These are phyloP conservation scores for Lagenidium giganteum DNA, from an alignment of 352 stramenopile species.

Conservation along the genomic window DNA sequence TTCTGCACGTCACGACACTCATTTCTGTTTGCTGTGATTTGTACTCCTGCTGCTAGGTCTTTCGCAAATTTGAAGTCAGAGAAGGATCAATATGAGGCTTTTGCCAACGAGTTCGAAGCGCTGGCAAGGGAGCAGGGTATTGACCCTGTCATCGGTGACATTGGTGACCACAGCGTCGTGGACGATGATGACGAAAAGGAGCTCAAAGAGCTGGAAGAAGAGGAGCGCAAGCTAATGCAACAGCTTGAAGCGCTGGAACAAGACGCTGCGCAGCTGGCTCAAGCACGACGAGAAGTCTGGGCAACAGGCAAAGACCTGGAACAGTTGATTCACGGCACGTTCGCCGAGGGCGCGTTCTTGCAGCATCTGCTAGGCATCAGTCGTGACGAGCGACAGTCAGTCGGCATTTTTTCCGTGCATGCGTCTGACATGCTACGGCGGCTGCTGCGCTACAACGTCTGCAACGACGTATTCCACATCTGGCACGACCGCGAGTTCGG, in stretches of 20 bases:
- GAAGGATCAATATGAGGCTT: no score
- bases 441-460: constrained; percentile 83
- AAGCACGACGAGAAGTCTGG: constrained; percentile 72
- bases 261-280: constrained; percentile 42
- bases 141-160: no score
- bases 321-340: constrained; percentile 63
- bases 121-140: no score
- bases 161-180: constrained; percentile 24
- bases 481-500: constrained; percentile 88
- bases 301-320: constrained; percentile 67
- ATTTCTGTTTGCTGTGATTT: constrained; percentile 4
- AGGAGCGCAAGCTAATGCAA: constrained; percentile 46
- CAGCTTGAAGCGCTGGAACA: constrained; percentile 54
- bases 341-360: constrained; percentile 66
- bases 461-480: constrained; percentile 90
- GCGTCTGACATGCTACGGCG: constrained; percentile 76
- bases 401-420: constrained; percentile 72
- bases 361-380: constrained; percentile 71
- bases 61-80: no score
- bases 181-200: constrained; percentile 41
- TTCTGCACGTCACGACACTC: constrained; percentile 1
- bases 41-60: no score
- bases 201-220: constrained; percentile 46
- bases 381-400: constrained; percentile 69
- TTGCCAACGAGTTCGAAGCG: no score